Evolutionary conservation across 2,329 filamentous ascomycete species (phyloP), one percentile per base, ranked within the genome.

Genomic region (Xylariaceae sp.): DNA sequence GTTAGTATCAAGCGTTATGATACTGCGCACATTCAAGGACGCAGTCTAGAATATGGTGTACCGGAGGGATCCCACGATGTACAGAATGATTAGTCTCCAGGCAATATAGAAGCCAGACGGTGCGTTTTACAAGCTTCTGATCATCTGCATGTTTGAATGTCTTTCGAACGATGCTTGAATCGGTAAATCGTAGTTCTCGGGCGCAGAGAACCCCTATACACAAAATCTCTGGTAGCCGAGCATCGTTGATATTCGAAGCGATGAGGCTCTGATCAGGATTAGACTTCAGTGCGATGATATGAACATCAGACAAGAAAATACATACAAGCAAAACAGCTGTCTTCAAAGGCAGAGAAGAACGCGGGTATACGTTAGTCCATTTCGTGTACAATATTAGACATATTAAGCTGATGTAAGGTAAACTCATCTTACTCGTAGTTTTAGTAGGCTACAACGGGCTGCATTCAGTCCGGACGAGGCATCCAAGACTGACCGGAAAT

Each of bases 71-170:
- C 6, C 41, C 41, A 33, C 27, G 41, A 23, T 11, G 7, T 6
- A 33, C 41, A 13, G 41, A 32, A 33, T 21, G 24, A 24, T 13
- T 30, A 3, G 27, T 33, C 18, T 44, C 41, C 16, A 44, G 11
- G 15, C 27, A 44, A 13, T 44, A 44, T 4, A 44, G 18, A n/a
- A 44, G 6, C 41, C 41, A 44, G 18, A 44, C 27, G n/a, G 41
- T 20, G 13, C 41, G 41, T 23, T 44, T 32, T 16, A 13, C 27
- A 27, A 44, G 18, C 13, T 15, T 44, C 41, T 33, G 41, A 13
- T 44, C 41, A 11, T 44, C 41, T 33, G 16, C 18, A 13, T 44
- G 26, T 15, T 27, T 32, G 11, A 44, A 32, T 10, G 27, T 33
- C 13, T 24, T 33, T 18, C 27, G 41, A 32, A 44, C 15, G 6